Percentiles rank a stretch among this genome's conserved stretches.
These are phyloP conservation scores for Colletotrichum navitas DNA, from an alignment of 2,329 filamentous ascomycete species.

Conservation along the genomic window DNA sequence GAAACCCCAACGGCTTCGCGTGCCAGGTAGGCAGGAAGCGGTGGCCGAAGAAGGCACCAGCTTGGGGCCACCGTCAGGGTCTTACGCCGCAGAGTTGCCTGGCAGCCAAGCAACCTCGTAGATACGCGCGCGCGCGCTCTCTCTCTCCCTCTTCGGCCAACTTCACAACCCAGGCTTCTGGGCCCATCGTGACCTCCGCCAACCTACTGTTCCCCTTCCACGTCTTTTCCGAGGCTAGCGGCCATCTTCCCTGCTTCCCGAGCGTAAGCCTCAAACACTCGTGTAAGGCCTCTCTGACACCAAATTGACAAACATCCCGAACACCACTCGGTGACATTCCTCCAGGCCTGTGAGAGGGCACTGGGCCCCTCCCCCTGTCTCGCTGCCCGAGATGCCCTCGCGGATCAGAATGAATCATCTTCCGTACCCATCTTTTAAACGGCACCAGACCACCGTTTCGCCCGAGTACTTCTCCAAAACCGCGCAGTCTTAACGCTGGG, in stretches of 20 bases:
- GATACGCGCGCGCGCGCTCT: neutral
- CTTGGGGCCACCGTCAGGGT: neutral
- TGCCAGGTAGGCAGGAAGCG: neutral
- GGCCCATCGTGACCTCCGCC: neutral
- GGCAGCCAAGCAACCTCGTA: neutral
- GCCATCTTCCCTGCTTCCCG: neutral
- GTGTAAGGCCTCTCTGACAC: neutral
- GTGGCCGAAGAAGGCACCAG: neutral
- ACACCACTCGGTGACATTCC: neutral
- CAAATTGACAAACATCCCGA: no score
- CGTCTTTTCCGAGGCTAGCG: neutral
- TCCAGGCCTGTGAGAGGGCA: neutral
- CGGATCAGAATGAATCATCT: constrained; percentile 10
- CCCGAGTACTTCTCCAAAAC: neutral
- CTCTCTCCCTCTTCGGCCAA: neutral
- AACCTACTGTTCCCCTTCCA: neutral
- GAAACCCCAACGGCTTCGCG: neutral
- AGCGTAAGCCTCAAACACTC: neutral
- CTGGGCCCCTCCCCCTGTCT: neutral
- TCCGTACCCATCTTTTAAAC: neutral
- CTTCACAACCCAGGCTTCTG: neutral
- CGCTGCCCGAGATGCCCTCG: neutral
- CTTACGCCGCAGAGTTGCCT: neutral
- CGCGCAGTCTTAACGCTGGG: neutral
- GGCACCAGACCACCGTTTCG: neutral